Conservation (phyloP, 78 protist species). For the Dictyostelium discoideum region DNA sequence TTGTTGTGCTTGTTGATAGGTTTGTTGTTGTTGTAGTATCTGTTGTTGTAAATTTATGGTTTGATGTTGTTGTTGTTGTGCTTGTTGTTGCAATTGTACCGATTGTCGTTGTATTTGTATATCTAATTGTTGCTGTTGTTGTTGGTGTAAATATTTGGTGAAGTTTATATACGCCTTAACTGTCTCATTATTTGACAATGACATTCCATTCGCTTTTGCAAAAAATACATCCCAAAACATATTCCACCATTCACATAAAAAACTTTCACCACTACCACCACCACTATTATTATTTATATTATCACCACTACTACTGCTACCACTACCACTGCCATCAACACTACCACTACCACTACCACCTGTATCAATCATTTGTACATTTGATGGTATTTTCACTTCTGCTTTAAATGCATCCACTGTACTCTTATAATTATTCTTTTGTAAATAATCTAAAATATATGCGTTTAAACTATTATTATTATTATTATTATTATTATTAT, state of each 20-base stretch:
- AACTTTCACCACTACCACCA: not conserved
- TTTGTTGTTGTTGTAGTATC: slow-evolving; percentile 12
- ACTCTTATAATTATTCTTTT: slow-evolving; percentile 16
- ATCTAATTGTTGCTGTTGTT: not conserved
- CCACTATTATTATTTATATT: not conserved
- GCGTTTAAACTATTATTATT: slow-evolving; percentile 15
- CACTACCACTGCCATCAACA: not conserved
- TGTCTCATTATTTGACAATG: not conserved
- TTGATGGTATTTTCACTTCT: not conserved
- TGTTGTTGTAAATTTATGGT: not conserved
- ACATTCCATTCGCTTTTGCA: not conserved
- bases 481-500: not conserved
- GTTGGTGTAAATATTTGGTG: slow-evolving; percentile 12
- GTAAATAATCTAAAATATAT: slow-evolving; percentile 30
- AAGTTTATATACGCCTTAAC: not conserved
- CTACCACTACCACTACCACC: not conserved
- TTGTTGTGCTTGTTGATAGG: slow-evolving; percentile 13
- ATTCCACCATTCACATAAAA: slow-evolving; percentile 33
- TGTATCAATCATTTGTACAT: not conserved
- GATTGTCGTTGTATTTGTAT: not conserved
- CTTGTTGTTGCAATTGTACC: slow-evolving; percentile 2
- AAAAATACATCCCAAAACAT: slow-evolving; percentile 28
- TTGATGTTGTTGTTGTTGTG: not conserved
- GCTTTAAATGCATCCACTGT: slow-evolving; percentile 34
- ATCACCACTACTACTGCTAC: not conserved